Conservation (phyloP, 305 asterid species). For the Withania somnifera region DNA sequence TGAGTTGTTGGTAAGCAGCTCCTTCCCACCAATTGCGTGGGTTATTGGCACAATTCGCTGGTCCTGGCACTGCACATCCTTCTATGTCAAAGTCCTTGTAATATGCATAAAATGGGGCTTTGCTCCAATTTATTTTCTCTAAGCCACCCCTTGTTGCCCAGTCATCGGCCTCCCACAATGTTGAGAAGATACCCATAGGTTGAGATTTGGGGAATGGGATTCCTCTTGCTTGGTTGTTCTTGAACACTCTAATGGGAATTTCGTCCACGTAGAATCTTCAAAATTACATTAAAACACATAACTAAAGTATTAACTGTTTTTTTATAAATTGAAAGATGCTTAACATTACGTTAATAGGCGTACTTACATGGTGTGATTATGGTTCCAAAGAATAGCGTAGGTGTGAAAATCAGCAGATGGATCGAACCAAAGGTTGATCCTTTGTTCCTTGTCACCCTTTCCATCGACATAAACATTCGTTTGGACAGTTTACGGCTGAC, state of each 20-base stretch:
- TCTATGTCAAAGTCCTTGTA: constrained; percentile 66
- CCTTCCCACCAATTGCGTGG: constrained; percentile 69
- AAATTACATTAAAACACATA: too few species aligned
- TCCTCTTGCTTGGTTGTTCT: constrained; percentile 60
- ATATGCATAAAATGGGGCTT: constrained; percentile 61
- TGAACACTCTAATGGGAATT: constrained; percentile 53
- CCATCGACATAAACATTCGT: constrained; percentile 59
- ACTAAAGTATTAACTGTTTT: too few species aligned
- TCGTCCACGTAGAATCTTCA: constrained; percentile 35
- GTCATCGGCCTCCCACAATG: constrained; percentile 77
- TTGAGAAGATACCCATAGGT: constrained; percentile 60
- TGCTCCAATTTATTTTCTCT: constrained; percentile 69
- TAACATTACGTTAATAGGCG: too few species aligned
- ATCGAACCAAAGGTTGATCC: constrained; percentile 69
- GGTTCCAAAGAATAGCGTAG: constrained; percentile 44
- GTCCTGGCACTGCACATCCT: constrained; percentile 59
- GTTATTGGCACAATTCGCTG: constrained; percentile 33
- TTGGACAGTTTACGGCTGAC: constrained; percentile 66
- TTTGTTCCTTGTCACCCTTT: constrained; percentile 54
- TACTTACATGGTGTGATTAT: constrained; percentile 32
- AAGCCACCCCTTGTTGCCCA: constrained; percentile 82
- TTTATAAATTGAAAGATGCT: too few species aligned
- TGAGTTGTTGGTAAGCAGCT: constrained; percentile 33
- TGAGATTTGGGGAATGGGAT: constrained; percentile 50
- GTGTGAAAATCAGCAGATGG: constrained; percentile 47